phyloP scores from a whole-genome alignment of 352 stramenopile genomes.

The Thalassiosira livingstoniorum region DNA sequence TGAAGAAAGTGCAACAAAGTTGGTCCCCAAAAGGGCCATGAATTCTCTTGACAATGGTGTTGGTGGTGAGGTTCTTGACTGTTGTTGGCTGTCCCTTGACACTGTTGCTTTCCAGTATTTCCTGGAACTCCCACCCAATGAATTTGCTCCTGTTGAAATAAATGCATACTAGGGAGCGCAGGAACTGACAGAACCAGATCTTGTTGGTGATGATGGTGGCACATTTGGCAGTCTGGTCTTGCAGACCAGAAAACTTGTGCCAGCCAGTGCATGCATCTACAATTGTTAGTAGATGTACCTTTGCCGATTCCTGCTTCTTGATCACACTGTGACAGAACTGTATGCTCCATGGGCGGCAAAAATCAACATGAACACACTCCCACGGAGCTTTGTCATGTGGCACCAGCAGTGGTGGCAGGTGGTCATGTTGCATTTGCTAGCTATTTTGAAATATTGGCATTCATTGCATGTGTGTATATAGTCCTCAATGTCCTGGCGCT shows the following conservation, averaged over 20 bases:
- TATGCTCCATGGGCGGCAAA: no score
- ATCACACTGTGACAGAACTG: neutral
- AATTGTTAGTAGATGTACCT: neutral
- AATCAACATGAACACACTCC: no score
- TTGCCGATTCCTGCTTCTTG: neutral
- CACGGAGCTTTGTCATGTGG: neutral
- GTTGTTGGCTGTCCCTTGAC: neutral
- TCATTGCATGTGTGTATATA: neutral
- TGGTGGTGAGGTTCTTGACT: neutral
- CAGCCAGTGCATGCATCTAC: neutral
- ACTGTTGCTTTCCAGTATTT: slow-evolving; percentile 3
- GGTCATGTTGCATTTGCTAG: neutral
- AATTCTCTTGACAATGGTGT: neutral
- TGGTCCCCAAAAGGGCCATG: no score
- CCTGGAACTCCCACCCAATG: neutral
- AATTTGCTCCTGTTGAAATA: neutral
- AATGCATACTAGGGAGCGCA: neutral
- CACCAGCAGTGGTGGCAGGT: neutral
- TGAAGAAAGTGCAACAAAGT: no score
- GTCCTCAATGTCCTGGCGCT: neutral
- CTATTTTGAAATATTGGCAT: neutral
- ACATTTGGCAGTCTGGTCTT: neutral
- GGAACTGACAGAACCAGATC: no score
- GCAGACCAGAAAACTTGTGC: neutral
- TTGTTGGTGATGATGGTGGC: neutral